These are phyloP conservation scores for Phytophthora idaei DNA, from an alignment of 352 stramenopile genomes.

Conservation along the genomic window DNA sequence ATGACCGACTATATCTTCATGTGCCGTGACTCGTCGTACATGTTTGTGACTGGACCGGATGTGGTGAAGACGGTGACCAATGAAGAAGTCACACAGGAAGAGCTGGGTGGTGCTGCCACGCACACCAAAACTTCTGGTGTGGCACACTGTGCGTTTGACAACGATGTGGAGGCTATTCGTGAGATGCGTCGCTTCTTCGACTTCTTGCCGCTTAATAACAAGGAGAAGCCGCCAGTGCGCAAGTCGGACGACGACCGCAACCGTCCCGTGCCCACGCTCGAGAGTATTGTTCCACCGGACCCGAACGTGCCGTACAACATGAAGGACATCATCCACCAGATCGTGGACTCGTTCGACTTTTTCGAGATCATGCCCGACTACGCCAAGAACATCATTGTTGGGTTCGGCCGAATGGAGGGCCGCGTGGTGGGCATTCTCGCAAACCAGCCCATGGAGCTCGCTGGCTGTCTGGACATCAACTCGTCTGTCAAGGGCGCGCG, in stretches of 20 bases:
- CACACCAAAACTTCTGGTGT: conserved; percentile 97
- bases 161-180: conserved; percentile 95
- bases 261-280: conserved; percentile 85
- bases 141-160: conserved; percentile 95
- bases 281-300: conserved; percentile 96
- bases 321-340: conserved; percentile 94
- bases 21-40: conserved; percentile 97
- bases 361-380: conserved; percentile 98
- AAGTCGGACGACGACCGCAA: conserved; percentile 89
- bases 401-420: conserved; percentile 97
- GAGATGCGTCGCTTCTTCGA: conserved; percentile 95
- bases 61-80: conserved; percentile 99
- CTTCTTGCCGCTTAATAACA: conserved; percentile 96
- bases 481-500: conserved; percentile 96
- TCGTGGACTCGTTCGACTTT: conserved; percentile 96
- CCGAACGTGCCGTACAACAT: conserved; percentile 99
- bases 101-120: conserved; percentile 93
- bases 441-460: conserved; percentile 97
- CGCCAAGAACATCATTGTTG: conserved; percentile 98
- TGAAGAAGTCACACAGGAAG: conserved; percentile 95
- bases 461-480: conserved; percentile 98
- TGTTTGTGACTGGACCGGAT: conserved; percentile 99
- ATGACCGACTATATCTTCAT: conserved; percentile 99
- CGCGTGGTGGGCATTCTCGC: conserved; percentile 96
- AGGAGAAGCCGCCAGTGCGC: conserved; percentile 77